Conservation (phyloP, 2,329 filamentous ascomycete genomes). For the Epichloe baconii region DNA sequence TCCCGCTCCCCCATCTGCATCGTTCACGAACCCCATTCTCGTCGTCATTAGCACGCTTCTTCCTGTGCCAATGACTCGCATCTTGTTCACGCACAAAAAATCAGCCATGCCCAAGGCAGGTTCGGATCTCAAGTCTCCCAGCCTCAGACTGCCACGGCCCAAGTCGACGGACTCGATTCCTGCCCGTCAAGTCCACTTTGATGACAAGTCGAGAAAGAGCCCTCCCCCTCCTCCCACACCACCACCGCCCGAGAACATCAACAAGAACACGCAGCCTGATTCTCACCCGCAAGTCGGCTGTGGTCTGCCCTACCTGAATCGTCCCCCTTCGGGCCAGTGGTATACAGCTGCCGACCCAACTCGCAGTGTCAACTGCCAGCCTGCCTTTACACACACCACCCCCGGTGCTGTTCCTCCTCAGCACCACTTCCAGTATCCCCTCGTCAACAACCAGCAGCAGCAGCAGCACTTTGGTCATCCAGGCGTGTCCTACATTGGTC, state of each 20-base stretch:
- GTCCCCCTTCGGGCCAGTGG: slow-evolving; percentile 16
- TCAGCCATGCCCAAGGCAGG: slow-evolving; percentile 16
- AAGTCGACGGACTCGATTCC: slow-evolving; percentile 14
- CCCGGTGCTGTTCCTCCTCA: neutral
- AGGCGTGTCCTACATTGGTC: neutral
- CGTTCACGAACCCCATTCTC: neutral
- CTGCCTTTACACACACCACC: neutral
- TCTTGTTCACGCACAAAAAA: neutral
- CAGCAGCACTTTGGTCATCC: slow-evolving; percentile 2
- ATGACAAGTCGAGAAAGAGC: neutral
- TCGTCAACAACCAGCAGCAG: slow-evolving; percentile 7
- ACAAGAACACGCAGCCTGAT: slow-evolving; percentile 5
- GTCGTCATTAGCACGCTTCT: neutral
- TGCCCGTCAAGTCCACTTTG: slow-evolving; percentile 22
- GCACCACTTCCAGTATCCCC: slow-evolving; percentile 3
- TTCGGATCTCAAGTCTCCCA: slow-evolving; percentile 17
- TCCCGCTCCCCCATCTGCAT: neutral
- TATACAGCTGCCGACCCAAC: slow-evolving; percentile 22
- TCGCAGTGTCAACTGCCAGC: slow-evolving; percentile 14
- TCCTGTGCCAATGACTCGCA: slow-evolving; percentile 1
- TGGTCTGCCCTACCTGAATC: slow-evolving; percentile 9
- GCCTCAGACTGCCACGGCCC: slow-evolving; percentile 13
- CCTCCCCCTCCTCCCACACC: neutral
- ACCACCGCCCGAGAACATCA: neutral
- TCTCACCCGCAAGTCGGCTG: slow-evolving; percentile 9